phyloP scores from a whole-genome alignment of 495 filamentous ascomycete species.

The Usnea hakonensis region DNA sequence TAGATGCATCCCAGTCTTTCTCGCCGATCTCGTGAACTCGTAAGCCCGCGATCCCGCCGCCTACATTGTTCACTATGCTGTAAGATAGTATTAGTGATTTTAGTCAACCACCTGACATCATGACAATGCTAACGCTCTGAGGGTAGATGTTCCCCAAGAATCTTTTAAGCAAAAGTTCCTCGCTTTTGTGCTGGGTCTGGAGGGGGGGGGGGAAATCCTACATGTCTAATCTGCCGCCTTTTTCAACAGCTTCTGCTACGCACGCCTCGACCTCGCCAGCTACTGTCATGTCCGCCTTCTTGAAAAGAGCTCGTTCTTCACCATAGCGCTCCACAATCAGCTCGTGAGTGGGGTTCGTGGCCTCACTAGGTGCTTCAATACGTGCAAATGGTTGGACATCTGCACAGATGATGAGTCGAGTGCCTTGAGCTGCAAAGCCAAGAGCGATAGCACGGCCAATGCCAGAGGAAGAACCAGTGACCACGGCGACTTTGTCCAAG shows the following conservation, averaged over 20 bases:
- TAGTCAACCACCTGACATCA: no score
- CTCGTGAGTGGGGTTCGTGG: conserved; percentile 32
- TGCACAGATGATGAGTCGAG: conserved; percentile 37
- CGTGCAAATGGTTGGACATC: conserved; percentile 33
- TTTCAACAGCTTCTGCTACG: conserved; percentile 31
- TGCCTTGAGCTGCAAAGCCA: conserved; percentile 37
- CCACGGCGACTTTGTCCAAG: conserved; percentile 35
- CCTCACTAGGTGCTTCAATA: conserved; percentile 24
- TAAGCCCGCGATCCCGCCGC: conserved; percentile 13
- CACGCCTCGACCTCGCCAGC: conserved; percentile 31
- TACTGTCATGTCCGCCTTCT: conserved; percentile 39
- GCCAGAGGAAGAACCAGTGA: conserved; percentile 42
- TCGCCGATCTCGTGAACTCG: conserved; percentile 33
- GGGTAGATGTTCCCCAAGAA: neutral
- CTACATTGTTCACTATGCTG: conserved; percentile 47
- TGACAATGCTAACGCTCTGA: neutral
- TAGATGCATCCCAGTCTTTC: conserved; percentile 34
- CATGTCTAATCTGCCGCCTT: conserved; percentile 43
- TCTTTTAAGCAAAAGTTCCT: no score
- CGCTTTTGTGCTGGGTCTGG: no score
- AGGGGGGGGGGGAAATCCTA: conserved; percentile 22
- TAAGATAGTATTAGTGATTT: no score
- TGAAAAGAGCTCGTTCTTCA: conserved; percentile 31
- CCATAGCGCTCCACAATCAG: conserved; percentile 33
- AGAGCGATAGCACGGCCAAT: conserved; percentile 31